phyloP scores from a whole-genome alignment of 2,329 filamentous ascomycete genomes.

The Neofusicoccum parvum region DNA sequence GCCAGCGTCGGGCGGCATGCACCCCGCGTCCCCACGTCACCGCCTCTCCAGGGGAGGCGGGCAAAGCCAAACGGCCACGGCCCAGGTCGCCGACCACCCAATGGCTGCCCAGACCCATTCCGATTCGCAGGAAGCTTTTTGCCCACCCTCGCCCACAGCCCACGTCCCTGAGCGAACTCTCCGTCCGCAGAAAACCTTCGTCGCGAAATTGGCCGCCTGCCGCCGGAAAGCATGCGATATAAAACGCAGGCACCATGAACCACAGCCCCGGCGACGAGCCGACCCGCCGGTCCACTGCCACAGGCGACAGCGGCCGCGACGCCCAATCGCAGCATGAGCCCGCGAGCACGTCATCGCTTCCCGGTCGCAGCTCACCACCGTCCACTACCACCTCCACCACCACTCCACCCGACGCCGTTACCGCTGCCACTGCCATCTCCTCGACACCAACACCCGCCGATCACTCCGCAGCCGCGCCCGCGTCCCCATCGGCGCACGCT shows the following conservation, averaged over 20 bases:
- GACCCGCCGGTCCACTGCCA: not conserved
- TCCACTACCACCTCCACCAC: not conserved
- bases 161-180: too few species aligned
- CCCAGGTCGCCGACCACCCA: too few species aligned
- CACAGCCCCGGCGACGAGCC: slow-evolving; percentile 1
- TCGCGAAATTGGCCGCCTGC: too few species aligned
- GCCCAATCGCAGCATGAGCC: not conserved
- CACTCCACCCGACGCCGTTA: too few species aligned
- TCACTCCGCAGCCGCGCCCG: too few species aligned
- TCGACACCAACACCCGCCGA: not conserved
- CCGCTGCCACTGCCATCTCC: not conserved
- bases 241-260: not conserved
- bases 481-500: too few species aligned
- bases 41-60: too few species aligned
- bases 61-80: not conserved
- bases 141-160: not conserved
- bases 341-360: slow-evolving; percentile 10
- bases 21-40: too few species aligned
- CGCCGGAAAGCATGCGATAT: not conserved
- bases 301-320: not conserved
- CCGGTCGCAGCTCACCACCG: not conserved
- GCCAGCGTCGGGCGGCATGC: too few species aligned
- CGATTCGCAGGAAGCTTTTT: not conserved
- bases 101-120: too few species aligned
- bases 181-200: too few species aligned